Base-by-base conservation (phyloP, 768 basidiomycete species). In the Piloderma croceum region DNA sequence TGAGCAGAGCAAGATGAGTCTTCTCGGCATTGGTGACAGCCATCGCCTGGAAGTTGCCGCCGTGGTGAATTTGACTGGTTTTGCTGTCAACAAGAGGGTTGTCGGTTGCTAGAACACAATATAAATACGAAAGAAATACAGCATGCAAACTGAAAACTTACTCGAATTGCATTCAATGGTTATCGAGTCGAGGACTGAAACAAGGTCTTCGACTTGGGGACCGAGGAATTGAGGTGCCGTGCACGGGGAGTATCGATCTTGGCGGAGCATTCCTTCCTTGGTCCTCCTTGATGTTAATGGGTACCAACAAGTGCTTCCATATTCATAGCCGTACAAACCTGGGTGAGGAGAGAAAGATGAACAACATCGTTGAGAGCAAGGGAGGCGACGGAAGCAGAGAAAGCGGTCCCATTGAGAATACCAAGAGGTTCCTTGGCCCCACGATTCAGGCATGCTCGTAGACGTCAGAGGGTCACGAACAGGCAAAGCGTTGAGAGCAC, bases 361-460 rank as follows among this genome's bases (percentile, higher is more conserved):
- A 77, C 69, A 13, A 83, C 79, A 39, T 88, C 84, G 47, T 81
- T 73, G 24, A 88, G 60, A 7, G 79, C 84, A 15, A 88, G 72
- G 12, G 81, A 72, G 7, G 76, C 86, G 21, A 83, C 79, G 18
- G 82, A 77, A 0, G 85, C 80, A 20, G 79, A 81, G 58, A 85
- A 82, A 1, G 82, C 81, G 5, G 83, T 85, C 40, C 85, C 86
- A 55, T 88, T 88, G 40, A 82, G 60, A 34, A 85, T 73, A 25
- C 81, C 81, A 6, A 83, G 67, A 39, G 78, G 79, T 47, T 85
- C 81, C 56, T 83, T 85, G 7, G 76, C 76, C 88, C 84, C 90
- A 91, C 3, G 89, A 67, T 46, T 86, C 81, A 3, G 90, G 90
- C 86, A 92, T 90, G 38, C 68, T 76, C 23, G 77, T 77, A 7